A percentile compares a stretch with the other conserved stretches of the same genome.
Conservation (phyloP, 2,329 filamentous ascomycete species). For the Claviceps africana region DNA sequence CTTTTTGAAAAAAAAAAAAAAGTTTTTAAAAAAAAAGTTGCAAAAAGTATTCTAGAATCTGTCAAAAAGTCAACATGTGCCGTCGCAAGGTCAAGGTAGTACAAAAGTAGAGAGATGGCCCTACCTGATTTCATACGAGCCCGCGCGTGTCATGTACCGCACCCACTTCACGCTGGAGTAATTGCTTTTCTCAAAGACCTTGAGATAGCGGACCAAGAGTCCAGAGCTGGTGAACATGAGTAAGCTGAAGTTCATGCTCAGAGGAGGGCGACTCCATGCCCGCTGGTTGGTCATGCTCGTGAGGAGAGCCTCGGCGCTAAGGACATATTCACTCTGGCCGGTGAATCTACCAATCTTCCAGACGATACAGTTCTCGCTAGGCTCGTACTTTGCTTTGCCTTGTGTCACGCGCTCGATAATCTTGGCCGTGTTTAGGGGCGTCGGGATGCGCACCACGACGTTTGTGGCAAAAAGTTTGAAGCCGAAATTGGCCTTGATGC, state of each 20-base stretch:
- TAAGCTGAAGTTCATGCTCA: slow-evolving; percentile 83
- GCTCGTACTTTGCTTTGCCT: slow-evolving; percentile 97
- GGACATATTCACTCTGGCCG: slow-evolving; percentile 90
- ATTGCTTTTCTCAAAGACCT: slow-evolving; percentile 98
- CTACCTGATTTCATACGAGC: slow-evolving; percentile 91
- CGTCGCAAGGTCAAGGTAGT: neutral
- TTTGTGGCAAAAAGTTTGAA: slow-evolving; percentile 95
- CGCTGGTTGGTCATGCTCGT: slow-evolving; percentile 98
- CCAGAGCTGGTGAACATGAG: slow-evolving; percentile 98
- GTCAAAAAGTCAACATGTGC: slow-evolving; percentile 7
- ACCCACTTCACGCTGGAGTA: slow-evolving; percentile 99
- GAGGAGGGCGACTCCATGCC: slow-evolving; percentile 83
- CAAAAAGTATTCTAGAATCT: slow-evolving; percentile 20
- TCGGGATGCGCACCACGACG: slow-evolving; percentile 85
- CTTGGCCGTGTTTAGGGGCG: slow-evolving; percentile 87
- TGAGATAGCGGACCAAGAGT: slow-evolving; percentile 81
- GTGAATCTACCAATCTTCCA: slow-evolving; percentile 99
- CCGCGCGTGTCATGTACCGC: slow-evolving; percentile 93
- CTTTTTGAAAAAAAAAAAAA: neutral
- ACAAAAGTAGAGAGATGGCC: slow-evolving; percentile 4
- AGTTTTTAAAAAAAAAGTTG: neutral
- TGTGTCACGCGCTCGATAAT: slow-evolving; percentile 88
- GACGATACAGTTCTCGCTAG: slow-evolving; percentile 92
- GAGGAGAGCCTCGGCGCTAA: slow-evolving; percentile 83
- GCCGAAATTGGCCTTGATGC: slow-evolving; percentile 92